phyloP scores from a whole-genome alignment of 2,329 filamentous ascomycete genomes.

The Trichoderma arundinaceum region DNA sequence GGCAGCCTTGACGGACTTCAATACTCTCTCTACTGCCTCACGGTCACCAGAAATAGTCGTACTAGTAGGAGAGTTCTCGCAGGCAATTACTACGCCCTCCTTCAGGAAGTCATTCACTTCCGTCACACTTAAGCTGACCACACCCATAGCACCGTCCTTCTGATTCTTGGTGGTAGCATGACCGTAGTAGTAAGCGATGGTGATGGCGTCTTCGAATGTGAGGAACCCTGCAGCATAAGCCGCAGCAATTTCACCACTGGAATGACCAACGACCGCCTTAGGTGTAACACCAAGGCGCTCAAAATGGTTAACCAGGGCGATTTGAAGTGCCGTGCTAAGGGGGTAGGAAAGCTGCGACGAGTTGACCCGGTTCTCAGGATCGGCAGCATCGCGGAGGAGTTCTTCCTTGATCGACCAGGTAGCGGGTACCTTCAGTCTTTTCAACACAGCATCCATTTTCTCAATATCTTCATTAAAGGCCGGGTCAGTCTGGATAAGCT shows the following conservation, averaged over 20 bases:
- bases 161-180: conserved; percentile 13
- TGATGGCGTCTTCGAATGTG: conserved; percentile 32
- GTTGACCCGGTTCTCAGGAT: conserved; percentile 36
- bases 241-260: conserved; percentile 39
- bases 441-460: conserved; percentile 29
- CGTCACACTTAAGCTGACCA: conserved; percentile 39
- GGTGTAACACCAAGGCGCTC: conserved; percentile 38
- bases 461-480: conserved; percentile 36
- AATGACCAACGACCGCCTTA: conserved; percentile 36
- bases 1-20: conserved; percentile 43
- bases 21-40: conserved; percentile 38
- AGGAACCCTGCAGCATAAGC: conserved; percentile 36
- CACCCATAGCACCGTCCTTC: conserved; percentile 43
- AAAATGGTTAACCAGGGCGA: conserved; percentile 51
- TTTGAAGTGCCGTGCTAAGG: conserved; percentile 59
- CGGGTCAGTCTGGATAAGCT: conserved; percentile 37
- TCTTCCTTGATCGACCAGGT: conserved; percentile 38
- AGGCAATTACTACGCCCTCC: conserved; percentile 32
- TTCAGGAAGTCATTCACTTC: conserved; percentile 37
- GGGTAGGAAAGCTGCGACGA: conserved; percentile 55
- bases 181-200: conserved; percentile 36
- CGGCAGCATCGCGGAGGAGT: conserved; percentile 13
- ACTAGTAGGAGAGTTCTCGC: conserved; percentile 54
- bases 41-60: conserved; percentile 46
- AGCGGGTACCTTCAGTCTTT: conserved; percentile 36